A percentile compares a stretch with the other conserved stretches of the same genome.
phyloP scores from a whole-genome alignment of 805 yeast species.

The Debaryomyces prosopidis region DNA sequence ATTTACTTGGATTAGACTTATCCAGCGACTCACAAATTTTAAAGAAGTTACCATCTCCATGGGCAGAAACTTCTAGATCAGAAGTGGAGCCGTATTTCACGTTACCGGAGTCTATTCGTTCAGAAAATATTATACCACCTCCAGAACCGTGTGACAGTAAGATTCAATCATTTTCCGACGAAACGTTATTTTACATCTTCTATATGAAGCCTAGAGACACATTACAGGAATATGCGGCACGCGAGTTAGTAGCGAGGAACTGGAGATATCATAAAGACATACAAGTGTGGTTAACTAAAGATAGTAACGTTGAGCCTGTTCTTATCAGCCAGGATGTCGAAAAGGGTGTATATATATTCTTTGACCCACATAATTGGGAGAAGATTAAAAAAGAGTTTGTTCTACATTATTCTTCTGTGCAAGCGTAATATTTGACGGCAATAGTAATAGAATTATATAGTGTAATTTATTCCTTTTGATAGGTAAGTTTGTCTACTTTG shows the following conservation, averaged over 20 bases:
- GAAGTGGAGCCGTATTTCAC: conserved; percentile 84
- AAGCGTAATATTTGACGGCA: conserved; percentile 17
- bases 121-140: conserved; percentile 33
- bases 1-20: conserved; percentile 64
- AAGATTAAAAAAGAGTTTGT: conserved; percentile 74
- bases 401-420: conserved; percentile 46
- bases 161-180: conserved; percentile 73
- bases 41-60: conserved; percentile 81
- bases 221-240: conserved; percentile 89
- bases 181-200: conserved; percentile 88
- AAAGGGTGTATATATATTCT: conserved; percentile 89
- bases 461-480: conserved; percentile 27
- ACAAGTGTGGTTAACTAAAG: conserved; percentile 96
- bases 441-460: conserved; percentile 3
- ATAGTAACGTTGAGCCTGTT: conserved; percentile 84
- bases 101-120: conserved; percentile 52
- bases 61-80: conserved; percentile 89
- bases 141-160: conserved; percentile 50
- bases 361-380: conserved; percentile 96
- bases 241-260: conserved; percentile 86
- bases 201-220: conserved; percentile 92
- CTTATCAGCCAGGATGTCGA: conserved; percentile 80
- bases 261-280: conserved; percentile 97
- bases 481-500: conserved; percentile 79
- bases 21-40: conserved; percentile 50